Percentiles rank a stretch among this genome's conserved stretches.
Evolutionary conservation across 1,139 yeast genomes (phyloP).

Genomic region (Nakaseomyces nivariensis): DNA sequence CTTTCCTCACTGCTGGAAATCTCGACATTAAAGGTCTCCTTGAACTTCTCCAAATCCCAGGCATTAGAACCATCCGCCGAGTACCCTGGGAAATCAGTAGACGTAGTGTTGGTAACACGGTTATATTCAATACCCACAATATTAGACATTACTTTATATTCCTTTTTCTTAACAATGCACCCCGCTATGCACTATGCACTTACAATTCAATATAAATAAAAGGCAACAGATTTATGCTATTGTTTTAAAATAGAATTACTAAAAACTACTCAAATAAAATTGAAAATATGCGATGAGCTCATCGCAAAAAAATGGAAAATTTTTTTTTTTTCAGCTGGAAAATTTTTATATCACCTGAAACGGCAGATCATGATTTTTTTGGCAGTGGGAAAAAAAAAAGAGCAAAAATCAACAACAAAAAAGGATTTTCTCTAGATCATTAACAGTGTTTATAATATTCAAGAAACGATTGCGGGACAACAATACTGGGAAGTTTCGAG

Average conservation of each 20-base stretch:
- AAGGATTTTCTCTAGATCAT: background rate
- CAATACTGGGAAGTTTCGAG: too few species aligned
- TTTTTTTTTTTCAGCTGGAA: background rate
- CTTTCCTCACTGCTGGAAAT: slow-evolving; percentile 57
- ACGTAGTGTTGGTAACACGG: slow-evolving; percentile 77
- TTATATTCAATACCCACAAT: slow-evolving; percentile 85
- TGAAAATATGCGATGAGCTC: background rate
- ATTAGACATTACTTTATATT: slow-evolving; percentile 34
- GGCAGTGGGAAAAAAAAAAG: background rate
- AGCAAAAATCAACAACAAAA: background rate
- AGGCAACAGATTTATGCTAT: too few species aligned
- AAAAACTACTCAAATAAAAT: background rate
- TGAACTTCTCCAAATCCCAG: slow-evolving; percentile 82
- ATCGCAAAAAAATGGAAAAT: slow-evolving; percentile 1
- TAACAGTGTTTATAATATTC: too few species aligned
- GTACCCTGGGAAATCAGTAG: slow-evolving; percentile 88
- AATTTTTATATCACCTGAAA: background rate
- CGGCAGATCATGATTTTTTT: background rate
- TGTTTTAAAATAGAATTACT: too few species aligned
- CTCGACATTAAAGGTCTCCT: slow-evolving; percentile 56
- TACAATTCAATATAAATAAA: too few species aligned
- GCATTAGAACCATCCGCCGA: slow-evolving; percentile 53
- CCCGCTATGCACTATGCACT: background rate
- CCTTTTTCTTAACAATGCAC: background rate
- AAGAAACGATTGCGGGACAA: too few species aligned